Evolutionary conservation across 2,329 filamentous ascomycete genomes (phyloP).

Genomic region (Trichoderma sp.): DNA sequence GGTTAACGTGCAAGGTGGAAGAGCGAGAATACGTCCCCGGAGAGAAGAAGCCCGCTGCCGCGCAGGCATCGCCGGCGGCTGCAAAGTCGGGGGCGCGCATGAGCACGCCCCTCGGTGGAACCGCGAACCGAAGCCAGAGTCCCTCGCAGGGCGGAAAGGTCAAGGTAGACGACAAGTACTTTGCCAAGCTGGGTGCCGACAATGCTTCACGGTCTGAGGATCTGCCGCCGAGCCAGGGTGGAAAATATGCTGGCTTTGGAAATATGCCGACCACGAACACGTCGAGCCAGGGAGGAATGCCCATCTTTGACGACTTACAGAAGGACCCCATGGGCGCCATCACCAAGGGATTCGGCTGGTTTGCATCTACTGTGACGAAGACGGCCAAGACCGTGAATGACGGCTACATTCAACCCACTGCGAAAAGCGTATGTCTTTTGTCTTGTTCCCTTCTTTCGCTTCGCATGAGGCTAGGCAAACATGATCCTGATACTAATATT

Average conservation of each 20-base stretch:
- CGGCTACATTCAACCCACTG: conserved; percentile 88
- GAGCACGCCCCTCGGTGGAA: conserved; percentile 45
- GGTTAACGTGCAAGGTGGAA: conserved; percentile 84
- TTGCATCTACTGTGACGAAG: conserved; percentile 83
- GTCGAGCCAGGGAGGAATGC: conserved; percentile 47
- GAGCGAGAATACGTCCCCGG: conserved; percentile 80
- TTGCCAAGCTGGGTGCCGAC: conserved; percentile 78
- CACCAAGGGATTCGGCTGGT: conserved; percentile 93
- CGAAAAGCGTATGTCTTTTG: conserved; percentile 43
- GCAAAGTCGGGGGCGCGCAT: conserved; percentile 43
- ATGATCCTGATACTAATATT: conserved; percentile 30
- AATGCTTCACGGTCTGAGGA: conserved; percentile 76
- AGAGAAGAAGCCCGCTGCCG: conserved; percentile 54
- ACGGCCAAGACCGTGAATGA: conserved; percentile 90
- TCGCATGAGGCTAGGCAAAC: no score
- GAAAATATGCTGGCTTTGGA: conserved; percentile 90
- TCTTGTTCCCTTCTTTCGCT: not conserved
- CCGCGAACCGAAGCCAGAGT: conserved; percentile 45
- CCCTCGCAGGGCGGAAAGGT: conserved; percentile 49
- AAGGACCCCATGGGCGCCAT: conserved; percentile 86
- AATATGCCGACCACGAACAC: conserved; percentile 64
- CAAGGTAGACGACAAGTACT: conserved; percentile 83
- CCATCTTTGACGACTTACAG: conserved; percentile 83
- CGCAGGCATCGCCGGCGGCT: conserved; percentile 40
- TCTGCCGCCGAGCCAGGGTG: conserved; percentile 84